Percentiles rank a stretch among this genome's conserved stretches.
Evolutionary conservation across 108 stramenopile species (phyloP).

Genomic region (Cylindrotheca closterium): DNA sequence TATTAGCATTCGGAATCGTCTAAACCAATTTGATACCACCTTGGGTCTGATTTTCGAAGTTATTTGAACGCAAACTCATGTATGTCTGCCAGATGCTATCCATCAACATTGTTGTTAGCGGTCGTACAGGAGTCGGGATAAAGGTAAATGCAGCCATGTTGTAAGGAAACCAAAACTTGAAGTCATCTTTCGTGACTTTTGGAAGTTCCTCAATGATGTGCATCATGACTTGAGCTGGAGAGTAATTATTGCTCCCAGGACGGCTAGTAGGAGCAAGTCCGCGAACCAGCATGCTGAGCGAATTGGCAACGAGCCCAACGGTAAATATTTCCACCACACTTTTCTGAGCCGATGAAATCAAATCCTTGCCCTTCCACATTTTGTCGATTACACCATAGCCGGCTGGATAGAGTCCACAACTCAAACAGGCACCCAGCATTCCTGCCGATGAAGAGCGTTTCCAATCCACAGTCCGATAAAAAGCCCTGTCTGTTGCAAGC

Average conservation of each 20-base stretch:
- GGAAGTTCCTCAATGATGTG: conserved; percentile 50
- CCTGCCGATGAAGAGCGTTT: conserved; percentile 34
- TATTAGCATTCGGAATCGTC: too few species aligned
- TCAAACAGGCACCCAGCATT: conserved; percentile 39
- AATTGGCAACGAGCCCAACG: conserved; percentile 58
- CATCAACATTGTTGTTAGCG: conserved; percentile 48
- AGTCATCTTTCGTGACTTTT: conserved; percentile 50
- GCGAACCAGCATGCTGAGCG: conserved; percentile 44
- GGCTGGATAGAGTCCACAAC: conserved; percentile 51
- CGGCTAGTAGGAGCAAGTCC: too few species aligned
- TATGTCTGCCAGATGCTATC: conserved; percentile 63
- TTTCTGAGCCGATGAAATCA: conserved; percentile 38
- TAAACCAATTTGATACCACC: too few species aligned
- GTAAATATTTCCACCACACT: conserved; percentile 50
- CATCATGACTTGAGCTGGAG: conserved; percentile 10
- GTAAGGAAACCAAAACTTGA: conserved; percentile 57
- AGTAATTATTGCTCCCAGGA: too few species aligned
- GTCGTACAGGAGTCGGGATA: conserved; percentile 44
- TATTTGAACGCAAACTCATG: conserved; percentile 48
- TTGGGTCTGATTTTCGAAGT: too few species aligned
- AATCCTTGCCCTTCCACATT: conserved; percentile 31
- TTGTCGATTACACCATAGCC: conserved; percentile 46
- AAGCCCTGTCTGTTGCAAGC: too few species aligned
- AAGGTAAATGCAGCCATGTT: conserved; percentile 51
- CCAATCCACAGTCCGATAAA: background rate